Conservation (phyloP, 352 stramenopile genomes). For the Saprolegnia diclina region DNA sequence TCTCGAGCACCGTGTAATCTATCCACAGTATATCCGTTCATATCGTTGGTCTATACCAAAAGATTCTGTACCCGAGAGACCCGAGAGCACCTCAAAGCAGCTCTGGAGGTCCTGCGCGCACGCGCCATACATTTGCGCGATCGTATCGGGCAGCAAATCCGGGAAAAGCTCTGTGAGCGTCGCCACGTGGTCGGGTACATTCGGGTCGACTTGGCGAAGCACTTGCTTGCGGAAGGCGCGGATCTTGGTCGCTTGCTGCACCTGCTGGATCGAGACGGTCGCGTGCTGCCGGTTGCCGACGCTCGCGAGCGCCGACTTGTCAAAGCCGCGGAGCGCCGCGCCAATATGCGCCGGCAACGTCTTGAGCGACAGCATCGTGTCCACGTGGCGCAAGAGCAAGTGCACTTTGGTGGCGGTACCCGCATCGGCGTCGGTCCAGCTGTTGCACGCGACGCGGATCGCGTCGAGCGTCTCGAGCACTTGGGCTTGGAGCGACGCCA, state of each 20-base stretch:
- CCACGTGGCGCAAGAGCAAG: not conserved
- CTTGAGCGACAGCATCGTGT: not conserved
- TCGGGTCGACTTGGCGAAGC: constrained; percentile 2
- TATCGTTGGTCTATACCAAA: constrained; percentile 1
- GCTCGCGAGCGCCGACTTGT: constrained; percentile 8
- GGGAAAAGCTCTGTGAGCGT: constrained; percentile 20
- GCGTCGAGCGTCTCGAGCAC: not conserved
- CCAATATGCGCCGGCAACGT: not conserved
- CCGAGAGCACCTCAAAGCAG: constrained; percentile 25
- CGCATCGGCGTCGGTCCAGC: not conserved
- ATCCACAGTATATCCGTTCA: not conserved
- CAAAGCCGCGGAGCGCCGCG: constrained; percentile 12
- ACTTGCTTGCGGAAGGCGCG: constrained; percentile 24
- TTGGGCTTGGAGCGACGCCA: not conserved
- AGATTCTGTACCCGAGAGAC: constrained; percentile 6
- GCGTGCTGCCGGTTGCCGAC: constrained; percentile 4
- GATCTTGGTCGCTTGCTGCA: constrained; percentile 25
- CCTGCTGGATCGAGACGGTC: constrained; percentile 11
- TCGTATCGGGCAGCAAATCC: constrained; percentile 21
- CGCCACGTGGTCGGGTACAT: constrained; percentile 1
- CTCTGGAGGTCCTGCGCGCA: constrained; percentile 23
- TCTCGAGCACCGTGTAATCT: constrained; percentile 22
- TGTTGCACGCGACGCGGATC: not conserved
- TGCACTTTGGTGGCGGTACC: not conserved
- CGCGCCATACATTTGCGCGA: constrained; percentile 24